Conservation (phyloP, 2,329 filamentous ascomycete species). For the Fusarium domesticum region DNA sequence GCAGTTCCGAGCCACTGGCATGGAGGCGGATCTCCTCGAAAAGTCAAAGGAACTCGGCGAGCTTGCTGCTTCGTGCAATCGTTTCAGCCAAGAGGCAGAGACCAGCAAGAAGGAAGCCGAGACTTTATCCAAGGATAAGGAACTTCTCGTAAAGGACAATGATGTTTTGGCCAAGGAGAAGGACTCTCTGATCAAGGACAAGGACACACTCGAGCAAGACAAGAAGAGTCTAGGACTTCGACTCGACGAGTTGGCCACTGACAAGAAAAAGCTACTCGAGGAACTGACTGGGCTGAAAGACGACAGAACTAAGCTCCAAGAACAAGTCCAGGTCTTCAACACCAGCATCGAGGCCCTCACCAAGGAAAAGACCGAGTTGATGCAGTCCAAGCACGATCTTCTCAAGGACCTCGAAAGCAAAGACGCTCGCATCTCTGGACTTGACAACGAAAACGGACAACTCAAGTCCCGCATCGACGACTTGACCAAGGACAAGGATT, state of each 20-base stretch:
- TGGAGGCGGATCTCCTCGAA: slow-evolving; percentile 25
- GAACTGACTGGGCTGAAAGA: slow-evolving; percentile 10
- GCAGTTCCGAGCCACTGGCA: slow-evolving; percentile 23
- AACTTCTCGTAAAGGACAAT: slow-evolving; percentile 10
- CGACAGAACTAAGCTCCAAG: slow-evolving; percentile 10
- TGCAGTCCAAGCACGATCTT: background rate
- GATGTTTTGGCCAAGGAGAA: background rate
- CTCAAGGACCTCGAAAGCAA: slow-evolving; percentile 24
- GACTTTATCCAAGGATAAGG: slow-evolving; percentile 9
- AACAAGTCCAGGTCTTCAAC: slow-evolving; percentile 18
- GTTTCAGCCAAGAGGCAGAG: slow-evolving; percentile 19
- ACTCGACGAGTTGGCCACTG: slow-evolving; percentile 15
- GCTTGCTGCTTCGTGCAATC: slow-evolving; percentile 25
- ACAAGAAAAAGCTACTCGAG: slow-evolving; percentile 18
- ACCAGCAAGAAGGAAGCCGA: slow-evolving; percentile 20
- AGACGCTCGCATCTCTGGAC: slow-evolving; percentile 20
- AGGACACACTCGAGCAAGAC: slow-evolving; percentile 21
- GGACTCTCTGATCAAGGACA: slow-evolving; percentile 15
- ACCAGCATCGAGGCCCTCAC: slow-evolving; percentile 22
- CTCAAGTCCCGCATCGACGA: slow-evolving; percentile 25
- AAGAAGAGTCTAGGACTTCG: slow-evolving; percentile 22
- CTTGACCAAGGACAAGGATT: slow-evolving; percentile 25
- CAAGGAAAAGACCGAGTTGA: slow-evolving; percentile 5
- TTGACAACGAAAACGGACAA: slow-evolving; percentile 23
- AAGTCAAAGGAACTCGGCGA: slow-evolving; percentile 25